Conservation (phyloP, 1,284 basidiomycete species). For the Lentinula novae-zelandiae region DNA sequence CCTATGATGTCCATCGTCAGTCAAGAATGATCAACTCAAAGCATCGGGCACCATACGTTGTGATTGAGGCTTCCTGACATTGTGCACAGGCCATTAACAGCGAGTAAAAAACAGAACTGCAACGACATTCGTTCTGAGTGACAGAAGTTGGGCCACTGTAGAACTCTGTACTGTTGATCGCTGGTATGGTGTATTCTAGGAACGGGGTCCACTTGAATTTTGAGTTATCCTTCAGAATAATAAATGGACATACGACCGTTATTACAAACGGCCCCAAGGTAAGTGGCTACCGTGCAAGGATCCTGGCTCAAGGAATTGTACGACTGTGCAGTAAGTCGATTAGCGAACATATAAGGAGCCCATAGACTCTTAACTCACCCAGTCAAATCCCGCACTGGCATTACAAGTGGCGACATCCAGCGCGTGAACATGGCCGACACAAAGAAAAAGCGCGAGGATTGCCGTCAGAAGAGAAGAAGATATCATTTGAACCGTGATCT, state of each 20-base stretch:
- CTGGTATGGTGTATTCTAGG: constrained; percentile 5
- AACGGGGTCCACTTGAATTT: too few species aligned
- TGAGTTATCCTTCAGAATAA: too few species aligned
- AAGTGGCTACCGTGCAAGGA: constrained; percentile 7
- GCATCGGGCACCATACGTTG: neutral
- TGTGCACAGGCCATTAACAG: constrained; percentile 8
- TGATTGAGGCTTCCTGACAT: constrained; percentile 4
- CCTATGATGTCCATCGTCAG: neutral
- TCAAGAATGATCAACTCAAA: neutral
- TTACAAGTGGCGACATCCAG: neutral
- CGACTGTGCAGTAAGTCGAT: neutral
- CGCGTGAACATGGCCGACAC: neutral
- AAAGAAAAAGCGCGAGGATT: neutral
- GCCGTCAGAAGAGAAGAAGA: neutral
- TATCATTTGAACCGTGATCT: neutral
- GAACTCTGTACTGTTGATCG: constrained; percentile 3
- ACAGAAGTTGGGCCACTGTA: constrained; percentile 5
- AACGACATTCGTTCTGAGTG: constrained; percentile 3
- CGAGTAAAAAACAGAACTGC: constrained; percentile 6
- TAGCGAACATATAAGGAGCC: neutral
- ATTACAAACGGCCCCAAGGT: constrained; percentile 5
- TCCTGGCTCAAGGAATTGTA: constrained; percentile 3
- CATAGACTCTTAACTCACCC: neutral
- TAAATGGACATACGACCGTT: neutral
- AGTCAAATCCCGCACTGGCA: constrained; percentile 1